phyloP scores from a whole-genome alignment of 176 grass and related monocot species.

The Cenchrus purpureus region DNA sequence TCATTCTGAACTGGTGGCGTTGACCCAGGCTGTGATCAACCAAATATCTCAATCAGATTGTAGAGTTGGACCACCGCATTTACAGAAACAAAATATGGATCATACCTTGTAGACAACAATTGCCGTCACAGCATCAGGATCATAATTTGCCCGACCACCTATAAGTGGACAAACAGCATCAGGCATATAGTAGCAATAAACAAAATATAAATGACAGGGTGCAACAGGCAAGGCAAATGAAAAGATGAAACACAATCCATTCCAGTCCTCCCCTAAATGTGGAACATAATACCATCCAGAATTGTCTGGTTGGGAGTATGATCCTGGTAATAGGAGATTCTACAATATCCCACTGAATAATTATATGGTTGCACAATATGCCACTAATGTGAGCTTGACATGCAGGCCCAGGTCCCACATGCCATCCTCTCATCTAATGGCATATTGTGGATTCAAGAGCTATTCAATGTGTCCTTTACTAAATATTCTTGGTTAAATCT shows the following conservation, averaged over 20 bases:
- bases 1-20: conserved; percentile 55
- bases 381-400: neutral
- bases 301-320: neutral
- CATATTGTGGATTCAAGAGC: neutral
- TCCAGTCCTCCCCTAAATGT: neutral
- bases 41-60: conserved; percentile 40
- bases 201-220: conserved; percentile 7
- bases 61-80: neutral
- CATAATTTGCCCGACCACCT: conserved; percentile 54
- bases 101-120: conserved; percentile 96
- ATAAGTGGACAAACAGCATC: conserved; percentile 37
- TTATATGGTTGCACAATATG: neutral
- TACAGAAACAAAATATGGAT: conserved; percentile 15
- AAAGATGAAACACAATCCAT: neutral
- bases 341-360: neutral
- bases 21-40: conserved; percentile 73
- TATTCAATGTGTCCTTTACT: neutral
- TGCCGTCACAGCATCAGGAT: conserved; percentile 76
- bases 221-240: neutral
- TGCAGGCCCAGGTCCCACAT: neutral
- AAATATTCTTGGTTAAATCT: neutral
- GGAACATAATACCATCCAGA: neutral
- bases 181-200: conserved; percentile 33
- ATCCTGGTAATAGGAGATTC: neutral
- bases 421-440: neutral